Percentiles rank a stretch among this genome's conserved stretches.
These are phyloP conservation scores for Ceratobasidium papillatum DNA, from an alignment of 1,284 basidiomycete species.

Conservation along the genomic window DNA sequence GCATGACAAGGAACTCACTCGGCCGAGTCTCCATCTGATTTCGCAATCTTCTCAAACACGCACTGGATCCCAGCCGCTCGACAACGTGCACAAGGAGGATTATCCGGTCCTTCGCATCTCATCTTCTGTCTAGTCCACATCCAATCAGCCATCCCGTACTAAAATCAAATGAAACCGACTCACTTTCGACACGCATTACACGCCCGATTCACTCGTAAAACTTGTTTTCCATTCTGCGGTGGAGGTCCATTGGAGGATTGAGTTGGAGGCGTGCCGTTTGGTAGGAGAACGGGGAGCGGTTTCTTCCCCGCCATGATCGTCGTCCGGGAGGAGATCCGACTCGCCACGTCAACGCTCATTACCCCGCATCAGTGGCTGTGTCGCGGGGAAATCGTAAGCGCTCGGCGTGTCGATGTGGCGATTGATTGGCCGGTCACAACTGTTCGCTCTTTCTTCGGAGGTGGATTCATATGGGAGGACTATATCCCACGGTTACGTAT, in stretches of 20 bases:
- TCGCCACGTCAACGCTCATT: slow-evolving; percentile 24
- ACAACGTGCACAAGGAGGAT: slow-evolving; percentile 42
- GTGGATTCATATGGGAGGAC: no score
- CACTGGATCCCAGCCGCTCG: slow-evolving; percentile 33
- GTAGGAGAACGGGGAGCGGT: slow-evolving; percentile 15
- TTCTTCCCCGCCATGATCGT: slow-evolving; percentile 34
- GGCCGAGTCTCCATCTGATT: slow-evolving; percentile 18
- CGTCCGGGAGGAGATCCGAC: slow-evolving; percentile 11
- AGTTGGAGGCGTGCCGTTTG: slow-evolving; percentile 17
- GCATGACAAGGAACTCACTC: neutral
- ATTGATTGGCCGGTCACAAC: no score
- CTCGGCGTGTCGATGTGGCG: neutral
- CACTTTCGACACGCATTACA: slow-evolving; percentile 45
- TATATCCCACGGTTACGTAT: no score
- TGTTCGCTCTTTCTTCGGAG: no score
- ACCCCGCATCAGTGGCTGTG: slow-evolving; percentile 37
- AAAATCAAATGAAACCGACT: neutral
- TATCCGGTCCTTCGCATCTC: slow-evolving; percentile 45
- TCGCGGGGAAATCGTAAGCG: neutral
- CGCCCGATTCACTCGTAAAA: slow-evolving; percentile 43
- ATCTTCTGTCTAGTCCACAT: slow-evolving; percentile 42
- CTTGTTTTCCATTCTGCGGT: slow-evolving; percentile 36
- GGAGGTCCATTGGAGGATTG: neutral
- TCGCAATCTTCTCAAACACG: slow-evolving; percentile 44
- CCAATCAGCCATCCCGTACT: neutral